phyloP scores from a whole-genome alignment of 345 rosid genomes.

The Populus tremula region DNA sequence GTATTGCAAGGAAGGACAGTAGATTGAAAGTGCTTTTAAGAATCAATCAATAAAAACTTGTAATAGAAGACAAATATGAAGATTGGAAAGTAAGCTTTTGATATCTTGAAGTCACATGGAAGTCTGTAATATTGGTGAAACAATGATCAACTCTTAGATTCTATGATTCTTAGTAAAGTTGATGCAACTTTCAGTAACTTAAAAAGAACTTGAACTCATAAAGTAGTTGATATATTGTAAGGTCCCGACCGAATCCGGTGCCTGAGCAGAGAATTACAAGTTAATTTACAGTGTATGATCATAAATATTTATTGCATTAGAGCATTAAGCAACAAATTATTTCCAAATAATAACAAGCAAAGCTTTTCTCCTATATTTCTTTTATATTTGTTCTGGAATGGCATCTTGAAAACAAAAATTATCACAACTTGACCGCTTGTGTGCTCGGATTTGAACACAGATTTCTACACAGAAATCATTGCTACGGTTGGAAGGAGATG shows the following conservation, averaged over 20 bases:
- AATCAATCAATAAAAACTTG: not conserved
- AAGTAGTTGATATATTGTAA: not conserved
- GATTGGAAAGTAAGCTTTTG: slow-evolving; percentile 11
- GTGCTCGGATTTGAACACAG: not conserved
- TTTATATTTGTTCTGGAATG: not conserved
- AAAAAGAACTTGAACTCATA: not conserved
- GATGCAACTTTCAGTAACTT: slow-evolving; percentile 3
- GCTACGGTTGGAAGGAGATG: not conserved
- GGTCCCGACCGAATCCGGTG: not conserved
- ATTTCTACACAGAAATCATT: not conserved
- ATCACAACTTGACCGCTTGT: not conserved
- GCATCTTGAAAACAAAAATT: not conserved
- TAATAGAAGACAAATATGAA: slow-evolving; percentile 11
- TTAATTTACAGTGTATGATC: not conserved
- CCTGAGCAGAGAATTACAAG: not conserved
- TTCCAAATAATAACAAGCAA: not conserved
- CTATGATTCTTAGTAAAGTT: slow-evolving; percentile 17
- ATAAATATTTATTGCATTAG: not conserved
- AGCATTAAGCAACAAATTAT: not conserved
- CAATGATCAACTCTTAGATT: slow-evolving; percentile 25
- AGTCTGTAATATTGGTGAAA: not conserved
- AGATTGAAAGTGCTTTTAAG: slow-evolving; percentile 8
- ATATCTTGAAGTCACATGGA: slow-evolving; percentile 23
- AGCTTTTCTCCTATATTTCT: not conserved
- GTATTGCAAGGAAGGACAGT: slow-evolving; percentile 2